phyloP scores from a whole-genome alignment of 2,329 filamentous ascomycete genomes.

The Arthrobotrys entomopaga region DNA sequence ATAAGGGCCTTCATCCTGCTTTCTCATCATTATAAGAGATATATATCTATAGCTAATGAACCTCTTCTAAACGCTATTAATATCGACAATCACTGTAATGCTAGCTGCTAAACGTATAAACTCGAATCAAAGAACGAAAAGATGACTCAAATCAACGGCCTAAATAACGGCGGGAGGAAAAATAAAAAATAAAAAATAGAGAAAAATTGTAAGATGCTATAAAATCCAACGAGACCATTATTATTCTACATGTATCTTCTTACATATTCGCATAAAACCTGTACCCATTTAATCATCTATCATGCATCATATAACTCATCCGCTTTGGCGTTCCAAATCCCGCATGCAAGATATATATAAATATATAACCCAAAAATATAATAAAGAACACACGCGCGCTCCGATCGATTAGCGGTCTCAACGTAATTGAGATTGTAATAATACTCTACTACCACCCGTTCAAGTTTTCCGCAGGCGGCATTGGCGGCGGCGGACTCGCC shows the following conservation, averaged over 20 bases:
- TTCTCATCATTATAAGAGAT: no score
- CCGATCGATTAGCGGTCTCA: background rate
- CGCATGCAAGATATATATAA: background rate
- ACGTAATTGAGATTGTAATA: background rate
- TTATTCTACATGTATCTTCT: background rate
- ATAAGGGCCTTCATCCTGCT: no score
- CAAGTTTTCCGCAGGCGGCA: conserved; percentile 66
- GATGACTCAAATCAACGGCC: no score
- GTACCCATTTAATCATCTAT: background rate
- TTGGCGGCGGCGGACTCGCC: conserved; percentile 64
- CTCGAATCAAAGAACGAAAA: no score
- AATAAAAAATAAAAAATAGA: no score
- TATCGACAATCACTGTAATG: no score
- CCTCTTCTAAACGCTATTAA: no score
- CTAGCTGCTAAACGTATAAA: no score
- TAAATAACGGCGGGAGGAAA: no score
- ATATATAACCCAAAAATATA: background rate
- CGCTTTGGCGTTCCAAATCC: background rate
- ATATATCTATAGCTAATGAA: no score
- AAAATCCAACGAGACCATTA: no score
- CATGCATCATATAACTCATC: background rate
- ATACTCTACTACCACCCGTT: conserved; percentile 56
- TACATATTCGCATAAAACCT: background rate
- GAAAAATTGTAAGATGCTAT: no score
- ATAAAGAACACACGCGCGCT: background rate